Conservation (phyloP, 805 yeast species). For the Metschnikowia colocasiae region DNA sequence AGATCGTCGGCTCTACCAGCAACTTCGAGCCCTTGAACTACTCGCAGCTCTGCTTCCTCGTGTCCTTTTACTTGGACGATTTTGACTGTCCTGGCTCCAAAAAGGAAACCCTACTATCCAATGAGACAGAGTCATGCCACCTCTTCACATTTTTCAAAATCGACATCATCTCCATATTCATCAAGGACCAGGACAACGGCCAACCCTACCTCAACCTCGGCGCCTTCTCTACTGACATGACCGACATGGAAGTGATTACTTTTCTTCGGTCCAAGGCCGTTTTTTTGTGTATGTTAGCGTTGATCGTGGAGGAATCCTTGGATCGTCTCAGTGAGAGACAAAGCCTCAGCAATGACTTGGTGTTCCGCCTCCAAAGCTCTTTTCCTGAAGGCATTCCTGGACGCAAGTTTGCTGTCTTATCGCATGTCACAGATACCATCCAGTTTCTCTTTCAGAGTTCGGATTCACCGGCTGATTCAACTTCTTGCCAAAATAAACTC, state of each 20-base stretch:
- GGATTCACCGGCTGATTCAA: constrained; percentile 15
- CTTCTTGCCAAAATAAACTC: background rate
- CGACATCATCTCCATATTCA: constrained; percentile 22
- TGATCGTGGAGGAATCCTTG: constrained; percentile 32
- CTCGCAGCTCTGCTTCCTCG: constrained; percentile 26
- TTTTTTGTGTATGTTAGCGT: constrained; percentile 27
- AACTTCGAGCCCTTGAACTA: constrained; percentile 21
- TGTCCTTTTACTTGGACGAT: constrained; percentile 28
- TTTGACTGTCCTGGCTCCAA: constrained; percentile 3
- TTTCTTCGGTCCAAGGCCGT: constrained; percentile 25
- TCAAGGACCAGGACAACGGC: constrained; percentile 18
- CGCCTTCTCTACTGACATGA: constrained; percentile 9
- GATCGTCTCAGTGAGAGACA: constrained; percentile 11
- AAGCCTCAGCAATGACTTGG: background rate
- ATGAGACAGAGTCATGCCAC: constrained; percentile 22
- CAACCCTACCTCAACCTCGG: constrained; percentile 10
- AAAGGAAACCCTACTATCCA: background rate
- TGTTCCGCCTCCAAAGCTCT: background rate
- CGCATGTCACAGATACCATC: constrained; percentile 2
- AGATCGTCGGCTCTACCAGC: constrained; percentile 18
- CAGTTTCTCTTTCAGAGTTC: constrained; percentile 4
- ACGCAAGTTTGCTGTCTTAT: constrained; percentile 2
- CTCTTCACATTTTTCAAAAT: constrained; percentile 24
- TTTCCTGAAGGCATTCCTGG: constrained; percentile 4
- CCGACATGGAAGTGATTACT: constrained; percentile 18